Evolutionary conservation across 139 green algal genomes (phyloP).

Genomic region (Yamagishiella unicocca): DNA sequence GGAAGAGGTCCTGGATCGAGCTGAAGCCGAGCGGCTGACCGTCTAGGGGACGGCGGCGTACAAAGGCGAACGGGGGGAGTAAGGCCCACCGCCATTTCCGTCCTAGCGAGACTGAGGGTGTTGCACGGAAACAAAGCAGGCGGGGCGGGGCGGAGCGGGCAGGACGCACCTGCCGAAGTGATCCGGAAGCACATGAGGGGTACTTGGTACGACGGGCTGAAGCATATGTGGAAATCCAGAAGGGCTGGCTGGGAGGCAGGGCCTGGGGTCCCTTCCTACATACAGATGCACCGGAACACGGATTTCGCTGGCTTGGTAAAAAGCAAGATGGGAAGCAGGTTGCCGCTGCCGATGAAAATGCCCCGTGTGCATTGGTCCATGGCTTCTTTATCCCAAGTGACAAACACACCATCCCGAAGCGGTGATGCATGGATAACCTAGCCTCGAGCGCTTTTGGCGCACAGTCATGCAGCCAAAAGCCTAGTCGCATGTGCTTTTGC

Average conservation of each 20-base stretch:
- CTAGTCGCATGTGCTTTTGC: not conserved
- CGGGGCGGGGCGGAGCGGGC: not conserved
- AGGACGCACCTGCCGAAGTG: not conserved
- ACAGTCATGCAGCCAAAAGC: no score
- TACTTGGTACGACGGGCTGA: constrained; percentile 33
- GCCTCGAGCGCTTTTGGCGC: no score
- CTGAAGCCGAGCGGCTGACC: not conserved
- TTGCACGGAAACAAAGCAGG: no score
- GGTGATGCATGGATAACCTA: no score
- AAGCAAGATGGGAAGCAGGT: not conserved
- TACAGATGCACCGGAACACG: no score
- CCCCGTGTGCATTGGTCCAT: not conserved
- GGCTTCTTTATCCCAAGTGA: not conserved
- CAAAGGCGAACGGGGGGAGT: not conserved
- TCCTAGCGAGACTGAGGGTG: no score
- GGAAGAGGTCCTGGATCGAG: constrained; percentile 8
- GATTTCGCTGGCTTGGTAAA: no score
- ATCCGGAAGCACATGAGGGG: constrained; percentile 3
- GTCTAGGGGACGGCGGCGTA: no score
- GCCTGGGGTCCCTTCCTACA: no score
- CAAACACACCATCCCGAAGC: not conserved
- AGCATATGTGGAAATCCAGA: constrained; percentile 37
- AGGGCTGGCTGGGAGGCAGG: not conserved
- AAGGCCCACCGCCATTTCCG: no score
- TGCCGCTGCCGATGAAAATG: not conserved